These are phyloP conservation scores for Eurotiales sp. DNA, from an alignment of 2,329 filamentous ascomycete species.

Conservation along the genomic window DNA sequence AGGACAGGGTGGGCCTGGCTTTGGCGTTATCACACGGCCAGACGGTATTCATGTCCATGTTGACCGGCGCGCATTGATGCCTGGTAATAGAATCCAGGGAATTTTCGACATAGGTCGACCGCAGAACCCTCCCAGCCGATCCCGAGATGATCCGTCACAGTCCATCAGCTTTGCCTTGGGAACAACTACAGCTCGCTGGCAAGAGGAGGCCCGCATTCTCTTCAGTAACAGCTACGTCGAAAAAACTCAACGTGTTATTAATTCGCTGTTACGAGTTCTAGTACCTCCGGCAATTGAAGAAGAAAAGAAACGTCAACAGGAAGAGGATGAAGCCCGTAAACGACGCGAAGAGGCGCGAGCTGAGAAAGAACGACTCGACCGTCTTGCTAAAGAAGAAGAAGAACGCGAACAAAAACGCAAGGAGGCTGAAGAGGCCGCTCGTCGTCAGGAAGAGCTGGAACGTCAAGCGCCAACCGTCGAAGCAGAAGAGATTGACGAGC, in stretches of 20 bases:
- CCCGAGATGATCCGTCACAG: conserved; percentile 55
- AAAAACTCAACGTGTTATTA: conserved; percentile 64
- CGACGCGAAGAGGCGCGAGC: conserved; percentile 59
- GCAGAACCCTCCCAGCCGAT: conserved; percentile 28
- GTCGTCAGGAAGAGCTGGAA: conserved; percentile 57
- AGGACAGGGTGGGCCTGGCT: conserved; percentile 40
- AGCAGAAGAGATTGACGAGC: conserved; percentile 41
- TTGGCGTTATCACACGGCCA: conserved; percentile 42
- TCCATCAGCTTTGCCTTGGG: conserved; percentile 71
- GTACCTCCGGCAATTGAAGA: conserved; percentile 81
- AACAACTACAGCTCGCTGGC: conserved; percentile 73
- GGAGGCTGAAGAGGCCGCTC: conserved; percentile 66
- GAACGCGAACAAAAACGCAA: conserved; percentile 66
- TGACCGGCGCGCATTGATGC: conserved; percentile 48
- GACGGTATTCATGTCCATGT: conserved; percentile 55
- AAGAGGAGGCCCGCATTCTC: conserved; percentile 83
- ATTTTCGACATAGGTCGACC: conserved; percentile 35
- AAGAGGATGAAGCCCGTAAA: conserved; percentile 54
- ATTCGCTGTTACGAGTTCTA: conserved; percentile 66
- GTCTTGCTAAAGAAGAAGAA: conserved; percentile 64
- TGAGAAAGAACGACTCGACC: conserved; percentile 60
- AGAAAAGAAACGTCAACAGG: conserved; percentile 66
- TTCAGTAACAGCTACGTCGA: conserved; percentile 69
- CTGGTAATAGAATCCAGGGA: conserved; percentile 51
- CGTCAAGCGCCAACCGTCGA: conserved; percentile 48